A percentile compares a stretch with the other conserved stretches of the same genome.
Evolutionary conservation across 1,284 basidiomycete genomes (phyloP).

Genomic region (Sphaerobolus stellatus): DNA sequence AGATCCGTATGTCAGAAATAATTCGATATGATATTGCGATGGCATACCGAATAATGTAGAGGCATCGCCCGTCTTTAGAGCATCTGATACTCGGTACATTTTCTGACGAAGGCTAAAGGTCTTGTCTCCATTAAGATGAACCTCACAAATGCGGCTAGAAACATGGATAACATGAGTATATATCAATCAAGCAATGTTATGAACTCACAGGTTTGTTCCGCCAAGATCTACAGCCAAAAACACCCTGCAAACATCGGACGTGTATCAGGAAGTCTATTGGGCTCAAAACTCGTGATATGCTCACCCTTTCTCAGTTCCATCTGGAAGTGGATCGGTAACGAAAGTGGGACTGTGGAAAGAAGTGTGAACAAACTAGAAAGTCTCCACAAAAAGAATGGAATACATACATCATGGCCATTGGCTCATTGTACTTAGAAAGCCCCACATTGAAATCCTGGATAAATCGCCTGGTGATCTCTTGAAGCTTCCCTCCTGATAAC

Average conservation of each 20-base stretch:
- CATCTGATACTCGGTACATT: slow-evolving; percentile 91
- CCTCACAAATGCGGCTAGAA: slow-evolving; percentile 87
- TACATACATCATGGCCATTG: slow-evolving; percentile 89
- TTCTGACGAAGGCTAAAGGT: slow-evolving; percentile 88
- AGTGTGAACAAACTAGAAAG: slow-evolving; percentile 10
- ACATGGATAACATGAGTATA: slow-evolving; percentile 4
- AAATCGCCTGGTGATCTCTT: slow-evolving; percentile 75
- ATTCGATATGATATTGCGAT: slow-evolving; percentile 1
- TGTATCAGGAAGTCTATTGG: too few species aligned
- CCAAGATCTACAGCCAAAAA: slow-evolving; percentile 94
- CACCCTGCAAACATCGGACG: slow-evolving; percentile 60
- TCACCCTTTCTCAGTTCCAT: slow-evolving; percentile 89
- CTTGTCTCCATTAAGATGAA: slow-evolving; percentile 84
- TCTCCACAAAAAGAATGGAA: slow-evolving; percentile 1
- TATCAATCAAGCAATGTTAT: slow-evolving; percentile 5
- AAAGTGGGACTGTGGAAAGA: slow-evolving; percentile 69
- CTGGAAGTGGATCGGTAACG: slow-evolving; percentile 79
- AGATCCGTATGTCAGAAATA: slow-evolving; percentile 7
- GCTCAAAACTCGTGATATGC: too few species aligned
- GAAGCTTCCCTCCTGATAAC: slow-evolving; percentile 59
- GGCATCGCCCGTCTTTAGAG: slow-evolving; percentile 87
- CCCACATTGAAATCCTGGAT: slow-evolving; percentile 75
- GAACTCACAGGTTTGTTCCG: slow-evolving; percentile 86
- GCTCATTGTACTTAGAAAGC: slow-evolving; percentile 65
- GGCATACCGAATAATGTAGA: slow-evolving; percentile 75